Conservation (phyloP, 148 eudicot species). For the Heliamphora exappendiculata region DNA sequence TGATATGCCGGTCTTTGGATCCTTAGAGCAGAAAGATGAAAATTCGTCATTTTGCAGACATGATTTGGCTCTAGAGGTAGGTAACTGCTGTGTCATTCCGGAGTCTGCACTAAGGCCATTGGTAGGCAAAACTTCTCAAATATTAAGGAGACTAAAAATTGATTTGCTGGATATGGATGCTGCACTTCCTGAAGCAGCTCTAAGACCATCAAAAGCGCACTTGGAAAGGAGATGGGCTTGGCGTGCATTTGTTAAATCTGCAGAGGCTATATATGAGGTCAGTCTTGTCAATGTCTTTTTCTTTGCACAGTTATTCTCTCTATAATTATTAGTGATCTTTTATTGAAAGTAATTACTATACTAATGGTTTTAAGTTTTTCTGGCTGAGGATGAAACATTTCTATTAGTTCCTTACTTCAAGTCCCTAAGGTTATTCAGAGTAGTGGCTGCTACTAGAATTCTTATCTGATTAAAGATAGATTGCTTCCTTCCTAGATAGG, state of each 20-base stretch:
- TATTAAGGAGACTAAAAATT: slow-evolving; percentile 48
- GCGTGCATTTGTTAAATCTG: slow-evolving; percentile 59
- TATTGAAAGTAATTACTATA: not conserved
- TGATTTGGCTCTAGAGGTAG: slow-evolving; percentile 12
- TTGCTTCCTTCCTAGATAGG: not conserved
- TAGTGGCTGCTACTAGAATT: not conserved
- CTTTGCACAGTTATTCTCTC: not conserved
- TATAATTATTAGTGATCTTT: not conserved
- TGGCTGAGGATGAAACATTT: not conserved
- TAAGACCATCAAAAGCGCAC: slow-evolving; percentile 35
- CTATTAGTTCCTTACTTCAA: not conserved
- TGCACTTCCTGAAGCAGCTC: slow-evolving; percentile 53
- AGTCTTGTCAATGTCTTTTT: not conserved
- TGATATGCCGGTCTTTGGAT: slow-evolving; percentile 14
- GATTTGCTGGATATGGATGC: slow-evolving; percentile 71
- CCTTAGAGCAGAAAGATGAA: slow-evolving; percentile 16
- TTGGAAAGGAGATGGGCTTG: slow-evolving; percentile 48
- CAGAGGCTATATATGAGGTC: slow-evolving; percentile 59
- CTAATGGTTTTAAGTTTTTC: not conserved
- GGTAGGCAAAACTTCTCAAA: slow-evolving; percentile 37
- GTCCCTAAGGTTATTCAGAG: not conserved
- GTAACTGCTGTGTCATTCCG: slow-evolving; percentile 30
- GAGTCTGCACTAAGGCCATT: slow-evolving; percentile 53
- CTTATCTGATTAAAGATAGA: not conserved
- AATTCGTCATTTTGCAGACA: not conserved